Conservation (phyloP, 192 early-diverging fungal genomes). For the Helicostylum pulchrum region DNA sequence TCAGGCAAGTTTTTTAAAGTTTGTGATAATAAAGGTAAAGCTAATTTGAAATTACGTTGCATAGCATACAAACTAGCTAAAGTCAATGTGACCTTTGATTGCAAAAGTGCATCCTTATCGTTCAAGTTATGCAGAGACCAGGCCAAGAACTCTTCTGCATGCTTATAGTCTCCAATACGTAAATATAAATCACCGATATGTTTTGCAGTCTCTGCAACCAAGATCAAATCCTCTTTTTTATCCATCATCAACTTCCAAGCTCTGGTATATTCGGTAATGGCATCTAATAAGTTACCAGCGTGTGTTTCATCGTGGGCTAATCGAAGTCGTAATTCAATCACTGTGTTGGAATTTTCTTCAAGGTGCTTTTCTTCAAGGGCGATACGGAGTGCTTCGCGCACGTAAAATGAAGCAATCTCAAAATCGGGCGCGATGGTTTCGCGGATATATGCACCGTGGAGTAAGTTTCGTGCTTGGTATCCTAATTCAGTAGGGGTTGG, state of each 20-base stretch:
- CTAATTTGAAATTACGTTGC: conserved; percentile 44
- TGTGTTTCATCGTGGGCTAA: conserved; percentile 28
- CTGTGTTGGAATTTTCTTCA: conserved; percentile 7
- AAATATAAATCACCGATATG: conserved; percentile 38
- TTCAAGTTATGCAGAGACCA: conserved; percentile 39
- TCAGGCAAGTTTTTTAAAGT: conserved; percentile 33
- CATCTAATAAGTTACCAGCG: conserved; percentile 37
- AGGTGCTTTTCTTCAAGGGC: conserved; percentile 27
- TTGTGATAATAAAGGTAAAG: conserved; percentile 46
- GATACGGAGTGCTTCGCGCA: conserved; percentile 34
- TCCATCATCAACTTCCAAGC: conserved; percentile 35
- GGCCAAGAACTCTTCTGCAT: conserved; percentile 43
- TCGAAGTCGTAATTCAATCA: conserved; percentile 24
- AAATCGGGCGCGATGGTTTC: conserved; percentile 45
- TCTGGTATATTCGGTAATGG: conserved; percentile 37
- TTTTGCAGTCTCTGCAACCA: conserved; percentile 31
- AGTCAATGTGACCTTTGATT: conserved; percentile 19
- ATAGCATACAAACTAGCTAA: conserved; percentile 52
- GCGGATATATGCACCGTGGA: conserved; percentile 56
- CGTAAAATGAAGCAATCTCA: conserved; percentile 41
- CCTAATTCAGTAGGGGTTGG: conserved; percentile 42
- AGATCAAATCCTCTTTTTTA: background rate
- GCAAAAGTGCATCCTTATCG: background rate
- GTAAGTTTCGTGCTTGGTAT: conserved; percentile 35
- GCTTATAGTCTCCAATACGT: conserved; percentile 27